A percentile compares a stretch with the other conserved stretches of the same genome.
These are phyloP conservation scores for Melampsora occidentalis DNA, from an alignment of 1,284 basidiomycete species.

Conservation along the genomic window DNA sequence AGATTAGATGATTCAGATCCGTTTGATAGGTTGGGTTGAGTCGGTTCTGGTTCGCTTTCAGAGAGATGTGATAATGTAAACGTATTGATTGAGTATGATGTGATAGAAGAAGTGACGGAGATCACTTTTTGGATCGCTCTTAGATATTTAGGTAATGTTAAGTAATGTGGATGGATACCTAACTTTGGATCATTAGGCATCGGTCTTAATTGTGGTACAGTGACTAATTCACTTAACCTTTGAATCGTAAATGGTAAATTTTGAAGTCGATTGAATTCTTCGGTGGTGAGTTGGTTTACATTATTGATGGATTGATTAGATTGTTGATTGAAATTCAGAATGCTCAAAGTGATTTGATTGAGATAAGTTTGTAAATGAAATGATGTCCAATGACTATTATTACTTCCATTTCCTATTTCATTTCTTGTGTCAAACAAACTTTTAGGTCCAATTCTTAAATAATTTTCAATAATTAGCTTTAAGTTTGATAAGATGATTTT, in stretches of 20 bases:
- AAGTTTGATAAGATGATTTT: no score
- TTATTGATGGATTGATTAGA: no score
- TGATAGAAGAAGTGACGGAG: conserved; percentile 28
- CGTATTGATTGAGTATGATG: conserved; percentile 15
- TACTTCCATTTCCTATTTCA: no score
- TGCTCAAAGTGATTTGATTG: no score
- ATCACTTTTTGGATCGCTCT: conserved; percentile 32
- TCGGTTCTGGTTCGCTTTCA: background rate
- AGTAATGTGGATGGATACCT: conserved; percentile 33
- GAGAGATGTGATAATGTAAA: background rate
- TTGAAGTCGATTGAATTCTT: conserved; percentile 5
- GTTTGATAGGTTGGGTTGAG: background rate
- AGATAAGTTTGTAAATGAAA: no score
- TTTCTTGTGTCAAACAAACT: no score
- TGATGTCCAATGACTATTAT: no score
- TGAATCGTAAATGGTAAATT: conserved; percentile 35
- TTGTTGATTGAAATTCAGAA: no score
- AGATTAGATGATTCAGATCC: background rate
- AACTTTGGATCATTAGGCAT: background rate
- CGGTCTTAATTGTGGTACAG: background rate
- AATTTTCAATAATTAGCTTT: no score
- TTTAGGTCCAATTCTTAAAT: no score
- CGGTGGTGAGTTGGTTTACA: no score
- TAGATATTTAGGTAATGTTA: conserved; percentile 36
- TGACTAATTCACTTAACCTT: conserved; percentile 23